Evolutionary conservation across 2,329 filamentous ascomycete genomes (phyloP), one percentile per base, ranked within the genome.

Genomic region (Beauveria sp.): DNA sequence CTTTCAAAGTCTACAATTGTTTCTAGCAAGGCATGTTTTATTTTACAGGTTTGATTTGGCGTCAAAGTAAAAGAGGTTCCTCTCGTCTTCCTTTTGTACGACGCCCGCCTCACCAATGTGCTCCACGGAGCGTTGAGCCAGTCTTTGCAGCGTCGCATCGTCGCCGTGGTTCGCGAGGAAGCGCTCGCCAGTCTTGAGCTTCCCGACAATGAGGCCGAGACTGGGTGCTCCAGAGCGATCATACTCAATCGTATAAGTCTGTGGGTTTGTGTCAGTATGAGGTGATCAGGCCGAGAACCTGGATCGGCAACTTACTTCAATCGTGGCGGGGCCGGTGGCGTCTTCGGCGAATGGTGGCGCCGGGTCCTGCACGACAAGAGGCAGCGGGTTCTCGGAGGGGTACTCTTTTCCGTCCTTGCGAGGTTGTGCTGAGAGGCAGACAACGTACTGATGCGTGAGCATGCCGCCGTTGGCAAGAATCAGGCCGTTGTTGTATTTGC

Each of bases 391-490:
- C 46, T 40, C n/a, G 16, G 20, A 12, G 5, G 63, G 55, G 22
- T 71, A 70, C 0, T 2, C 7, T 1, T 55, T 56, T 2, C 40
- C 46, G 22, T 66, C 62, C 14, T 47, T 28, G 4, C 65, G 62
- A 1, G 81, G 79, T 10, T 71, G 65, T 0, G 72, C 77, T 0
- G 84, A 86, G 1, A 89, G 71, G 52, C 83, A 80, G 0, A 89
- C 67, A 3, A 80, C 84, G 66, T 88, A 80, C 67, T 89, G 84
- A 67, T 88, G 86, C 0, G 83, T 86, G n/a, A 87, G 64, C 34
- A 84, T 77, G 0, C 86, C 86, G 0, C 86, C 86, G 66, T 89
- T 89, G 2, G 85, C 86, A 16, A 89, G 77, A 4, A 89, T 74
- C 0, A 89, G 70, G 2, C 84, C 86, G 16, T 75, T 80, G 3